Percentiles rank a stretch among this genome's conserved stretches.
phyloP scores from a whole-genome alignment of 1,139 yeast species.

The Chernovozyma sophiae-reginae region DNA sequence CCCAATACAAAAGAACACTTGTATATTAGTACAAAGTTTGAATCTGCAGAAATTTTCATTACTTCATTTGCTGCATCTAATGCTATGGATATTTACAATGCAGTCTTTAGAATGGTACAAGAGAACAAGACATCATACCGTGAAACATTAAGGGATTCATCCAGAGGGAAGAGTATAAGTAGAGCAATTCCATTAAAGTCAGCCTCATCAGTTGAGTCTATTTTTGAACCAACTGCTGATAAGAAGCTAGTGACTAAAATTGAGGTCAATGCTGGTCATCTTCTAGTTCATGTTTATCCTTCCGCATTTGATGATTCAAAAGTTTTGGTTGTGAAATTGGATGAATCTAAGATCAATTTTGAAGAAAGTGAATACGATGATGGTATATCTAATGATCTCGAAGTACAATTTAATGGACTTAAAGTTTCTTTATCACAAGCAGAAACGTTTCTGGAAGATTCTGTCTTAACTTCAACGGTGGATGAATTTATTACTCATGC shows the following conservation, averaged over 20 bases:
- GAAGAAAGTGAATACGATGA: conserved; percentile 50
- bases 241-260: conserved; percentile 54
- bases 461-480: conserved; percentile 43
- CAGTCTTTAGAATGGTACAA: conserved; percentile 66
- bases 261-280: conserved; percentile 52
- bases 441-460: conserved; percentile 41
- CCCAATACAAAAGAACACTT: conserved; percentile 55
- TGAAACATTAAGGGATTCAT: conserved; percentile 64
- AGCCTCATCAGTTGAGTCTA: neutral
- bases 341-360: conserved; percentile 57
- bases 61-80: conserved; percentile 87
- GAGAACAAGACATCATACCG: conserved; percentile 70
- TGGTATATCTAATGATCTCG: conserved; percentile 47
- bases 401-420: conserved; percentile 57
- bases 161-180: conserved; percentile 12
- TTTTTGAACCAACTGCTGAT: conserved; percentile 11
- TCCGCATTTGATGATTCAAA: conserved; percentile 71
- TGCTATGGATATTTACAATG: conserved; percentile 69
- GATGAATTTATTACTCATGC: conserved; percentile 56
- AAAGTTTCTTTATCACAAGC: conserved; percentile 61
- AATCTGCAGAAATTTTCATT: conserved; percentile 55
- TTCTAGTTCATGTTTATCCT: conserved; percentile 68
- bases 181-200: neutral
- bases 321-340: conserved; percentile 62
- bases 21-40: conserved; percentile 53